Base-by-base conservation (phyloP, 164 flowering plant species). In the Paratinospora sagittata region DNA sequence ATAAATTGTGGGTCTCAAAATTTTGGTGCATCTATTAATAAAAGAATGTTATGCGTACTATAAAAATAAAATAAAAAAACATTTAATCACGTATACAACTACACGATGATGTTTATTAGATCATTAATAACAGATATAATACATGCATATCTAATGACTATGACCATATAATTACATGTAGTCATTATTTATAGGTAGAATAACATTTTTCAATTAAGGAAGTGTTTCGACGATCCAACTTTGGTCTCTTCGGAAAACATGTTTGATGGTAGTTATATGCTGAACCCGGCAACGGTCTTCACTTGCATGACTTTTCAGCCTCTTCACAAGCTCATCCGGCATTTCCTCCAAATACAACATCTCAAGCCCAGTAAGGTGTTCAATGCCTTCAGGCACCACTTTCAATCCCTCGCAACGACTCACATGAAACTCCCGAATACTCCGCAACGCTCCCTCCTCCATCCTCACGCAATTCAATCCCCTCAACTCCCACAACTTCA, bases 371-470 rank as follows among this genome's bases (percentile, higher is more conserved):
- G 72, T 67, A 13, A 85, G 80, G 67, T 76, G 67, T 61, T 79
- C 77, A 67, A 83, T 74, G 8, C 88, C 85, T 19, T 52, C 13
- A 10, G 86, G 85, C 47, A 79, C 30, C 61, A 23, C 33, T 52
- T 79, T 79, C 43, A 83, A 5, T 65, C 73, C 68, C 26, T 8
- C 52, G 47, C 88, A 82, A 1, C 27, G 14, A 26, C 27, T 30
- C 11, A 85, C 36, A 52, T 26, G 11, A 71, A 84, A 43, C 26
- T 55, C 63, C 67, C 30, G 64, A 21, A 84, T 65, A 69, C 62
- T 63, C 6, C 79, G 80, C 76, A 85, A 27, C 24, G 86, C 77
- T 43, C 71, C 82, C 63, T 81, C 76, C 23, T 79, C 77, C 30
- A 84, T 6, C 67, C 33, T 65, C 17, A 80, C 68, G 27, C 67